Evolutionary conservation across 352 stramenopile genomes (phyloP), one percentile per base, ranked within the genome.

Genomic region (Elongisporangium anandrum): DNA sequence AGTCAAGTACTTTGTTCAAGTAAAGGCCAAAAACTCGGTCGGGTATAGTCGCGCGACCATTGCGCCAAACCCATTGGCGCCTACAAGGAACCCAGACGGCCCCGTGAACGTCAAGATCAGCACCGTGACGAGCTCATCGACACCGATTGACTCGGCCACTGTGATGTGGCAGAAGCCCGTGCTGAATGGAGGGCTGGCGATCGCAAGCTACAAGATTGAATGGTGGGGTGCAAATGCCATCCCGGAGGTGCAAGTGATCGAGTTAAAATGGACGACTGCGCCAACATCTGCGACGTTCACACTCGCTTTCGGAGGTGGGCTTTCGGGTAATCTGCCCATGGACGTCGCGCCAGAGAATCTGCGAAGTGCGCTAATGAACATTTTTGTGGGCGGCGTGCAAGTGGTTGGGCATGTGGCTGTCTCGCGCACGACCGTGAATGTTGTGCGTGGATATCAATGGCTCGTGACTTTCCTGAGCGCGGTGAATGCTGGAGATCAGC

Each of bases 341-440:
- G 75, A 97, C 70, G 73, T 91, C 2, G 61, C 80, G 10, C 74
- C 88, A 2, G 86, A 88, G 59, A 90, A 96, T 63, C 52, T 98
- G 9, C 80, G 92, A 9, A 87, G 75, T 57, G 80, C 81, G 21
- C 69, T 98, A 19, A 91, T 98, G 73, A 97, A 97, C 60, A 72
- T 98, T 21, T 73, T 90, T 17, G 65, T 69, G 0, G 24, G 39
- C 12, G 57, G 22, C 13, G 63, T 60, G 13, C 63, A 74, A 51
- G 51, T 65, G 7, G 57, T 87, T 21, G 62, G 66, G 2, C 63
- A 86, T 39, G 59, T 94, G 16, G 65, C 86, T 39, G 84, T 96
- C 0, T 82, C 75, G 20, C 65, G 84, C 12, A 72, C 70, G 16
- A 68, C 72, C 9, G 61, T 94, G 17, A 83, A 88, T 24, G 80